phyloP scores from a whole-genome alignment of 2,329 filamentous ascomycete genomes.

The Nemania bipapillata region DNA sequence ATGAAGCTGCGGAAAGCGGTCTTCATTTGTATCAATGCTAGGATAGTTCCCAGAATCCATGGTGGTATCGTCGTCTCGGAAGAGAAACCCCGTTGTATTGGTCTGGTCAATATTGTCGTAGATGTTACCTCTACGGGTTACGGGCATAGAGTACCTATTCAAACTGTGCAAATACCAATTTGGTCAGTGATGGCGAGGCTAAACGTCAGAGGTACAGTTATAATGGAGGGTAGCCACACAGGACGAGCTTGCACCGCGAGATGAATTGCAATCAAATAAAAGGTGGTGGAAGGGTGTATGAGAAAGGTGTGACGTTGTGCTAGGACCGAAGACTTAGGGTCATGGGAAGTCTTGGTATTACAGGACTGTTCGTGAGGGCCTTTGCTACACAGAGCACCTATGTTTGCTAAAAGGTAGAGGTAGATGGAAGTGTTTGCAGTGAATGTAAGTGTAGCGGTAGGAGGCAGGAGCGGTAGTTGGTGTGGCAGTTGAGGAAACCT shows the following conservation, averaged over 20 bases:
- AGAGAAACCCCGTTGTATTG: constrained; percentile 86
- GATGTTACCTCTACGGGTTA: constrained; percentile 75
- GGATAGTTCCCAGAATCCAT: constrained; percentile 76
- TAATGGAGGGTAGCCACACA: background rate
- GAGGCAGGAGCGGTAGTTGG: background rate
- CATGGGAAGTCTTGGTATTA: background rate
- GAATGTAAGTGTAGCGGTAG: background rate
- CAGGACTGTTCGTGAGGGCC: background rate
- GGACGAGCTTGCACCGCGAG: background rate
- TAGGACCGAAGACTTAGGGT: background rate
- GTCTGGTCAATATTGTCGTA: constrained; percentile 81
- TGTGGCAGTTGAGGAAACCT: background rate
- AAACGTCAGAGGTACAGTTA: background rate
- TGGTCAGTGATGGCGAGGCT: constrained; percentile 33
- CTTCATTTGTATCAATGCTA: constrained; percentile 77
- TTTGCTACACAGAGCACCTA: background rate
- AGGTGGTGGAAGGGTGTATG: background rate
- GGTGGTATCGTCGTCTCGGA: constrained; percentile 76
- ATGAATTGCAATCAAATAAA: background rate
- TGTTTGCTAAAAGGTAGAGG: constrained; percentile 3
- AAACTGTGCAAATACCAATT: constrained; percentile 62
- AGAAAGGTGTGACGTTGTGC: background rate
- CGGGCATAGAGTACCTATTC: constrained; percentile 94
- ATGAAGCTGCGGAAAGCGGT: constrained; percentile 87
- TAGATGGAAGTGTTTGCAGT: background rate